Percentiles rank a stretch among this genome's conserved stretches.
These are phyloP conservation scores for Colletotrichum plurivorum DNA, from an alignment of 2,329 filamentous ascomycete genomes.

Conservation along the genomic window DNA sequence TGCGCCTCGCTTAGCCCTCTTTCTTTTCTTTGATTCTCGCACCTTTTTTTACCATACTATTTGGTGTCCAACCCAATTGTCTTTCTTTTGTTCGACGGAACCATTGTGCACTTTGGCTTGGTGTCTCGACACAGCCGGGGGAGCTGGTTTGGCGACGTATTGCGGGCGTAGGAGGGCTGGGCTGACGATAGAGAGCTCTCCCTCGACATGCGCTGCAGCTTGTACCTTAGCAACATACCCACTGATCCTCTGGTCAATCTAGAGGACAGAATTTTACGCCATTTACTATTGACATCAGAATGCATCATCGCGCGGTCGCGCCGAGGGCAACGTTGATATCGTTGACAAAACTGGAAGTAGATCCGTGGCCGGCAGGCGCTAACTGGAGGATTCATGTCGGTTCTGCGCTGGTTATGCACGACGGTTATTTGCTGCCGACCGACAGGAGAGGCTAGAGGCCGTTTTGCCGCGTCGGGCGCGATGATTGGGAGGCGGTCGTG, in stretches of 20 bases:
- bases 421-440: slow-evolving; percentile 13
- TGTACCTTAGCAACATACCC: slow-evolving; percentile 38
- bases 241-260: slow-evolving; percentile 19
- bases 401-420: slow-evolving; percentile 5
- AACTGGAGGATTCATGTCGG: slow-evolving; percentile 12
- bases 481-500: slow-evolving; percentile 23
- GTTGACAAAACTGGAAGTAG: slow-evolving; percentile 8
- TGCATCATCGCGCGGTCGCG: background rate
- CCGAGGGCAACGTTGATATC: background rate
- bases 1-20: slow-evolving; percentile 1
- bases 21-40: slow-evolving; percentile 26
- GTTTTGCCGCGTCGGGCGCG: slow-evolving; percentile 9
- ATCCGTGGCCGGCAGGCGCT: background rate
- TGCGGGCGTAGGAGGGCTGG: slow-evolving; percentile 20
- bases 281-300: slow-evolving; percentile 14
- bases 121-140: background rate
- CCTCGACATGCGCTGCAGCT: slow-evolving; percentile 11
- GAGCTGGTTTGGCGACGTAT: slow-evolving; percentile 24
- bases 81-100: slow-evolving; percentile 33
- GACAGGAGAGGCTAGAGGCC: background rate
- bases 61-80: slow-evolving; percentile 18
- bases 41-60: slow-evolving; percentile 32
- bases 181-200: slow-evolving; percentile 18
- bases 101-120: slow-evolving; percentile 5
- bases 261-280: slow-evolving; percentile 13